phyloP scores from a whole-genome alignment of 2,329 filamentous ascomycete genomes.

The Fusarium decemcellulare region DNA sequence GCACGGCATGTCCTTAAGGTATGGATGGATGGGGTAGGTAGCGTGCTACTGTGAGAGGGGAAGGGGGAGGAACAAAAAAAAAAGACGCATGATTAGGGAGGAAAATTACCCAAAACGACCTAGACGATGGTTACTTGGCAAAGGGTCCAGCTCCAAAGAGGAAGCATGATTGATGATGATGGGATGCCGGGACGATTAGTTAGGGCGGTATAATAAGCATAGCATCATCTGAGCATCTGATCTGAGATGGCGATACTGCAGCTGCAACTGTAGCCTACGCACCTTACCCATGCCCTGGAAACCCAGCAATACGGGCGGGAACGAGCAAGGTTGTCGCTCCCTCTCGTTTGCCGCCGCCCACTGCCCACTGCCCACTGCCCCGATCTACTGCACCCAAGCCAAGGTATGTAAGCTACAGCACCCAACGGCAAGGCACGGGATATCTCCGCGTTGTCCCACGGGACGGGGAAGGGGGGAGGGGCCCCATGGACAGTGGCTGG shows the following conservation, averaged over 20 bases:
- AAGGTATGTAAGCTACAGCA: no score
- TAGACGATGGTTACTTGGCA: slow-evolving; percentile 5
- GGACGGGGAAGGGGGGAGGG: neutral
- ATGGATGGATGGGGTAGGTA: no score
- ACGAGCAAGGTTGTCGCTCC: slow-evolving; percentile 2
- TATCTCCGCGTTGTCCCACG: no score
- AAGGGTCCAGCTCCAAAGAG: neutral
- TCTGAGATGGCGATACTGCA: no score
- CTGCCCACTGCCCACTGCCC: neutral
- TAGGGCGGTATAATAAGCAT: slow-evolving; percentile 8
- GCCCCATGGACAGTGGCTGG: neutral
- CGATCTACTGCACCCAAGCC: no score
- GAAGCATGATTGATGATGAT: slow-evolving; percentile 21
- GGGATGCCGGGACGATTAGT: slow-evolving; percentile 2
- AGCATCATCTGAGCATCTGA: slow-evolving; percentile 2
- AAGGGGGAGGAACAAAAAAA: neutral
- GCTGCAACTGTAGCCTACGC: no score
- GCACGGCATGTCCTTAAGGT: no score
- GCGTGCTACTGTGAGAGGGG: neutral
- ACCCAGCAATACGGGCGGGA: neutral
- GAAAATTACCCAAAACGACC: slow-evolving; percentile 26
- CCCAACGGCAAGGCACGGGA: no score
- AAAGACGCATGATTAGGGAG: neutral
- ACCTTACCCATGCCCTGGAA: no score
- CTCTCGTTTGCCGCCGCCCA: neutral